Evolutionary conservation across 306 rosid species (phyloP).

Genomic region (Rubus idaeus): DNA sequence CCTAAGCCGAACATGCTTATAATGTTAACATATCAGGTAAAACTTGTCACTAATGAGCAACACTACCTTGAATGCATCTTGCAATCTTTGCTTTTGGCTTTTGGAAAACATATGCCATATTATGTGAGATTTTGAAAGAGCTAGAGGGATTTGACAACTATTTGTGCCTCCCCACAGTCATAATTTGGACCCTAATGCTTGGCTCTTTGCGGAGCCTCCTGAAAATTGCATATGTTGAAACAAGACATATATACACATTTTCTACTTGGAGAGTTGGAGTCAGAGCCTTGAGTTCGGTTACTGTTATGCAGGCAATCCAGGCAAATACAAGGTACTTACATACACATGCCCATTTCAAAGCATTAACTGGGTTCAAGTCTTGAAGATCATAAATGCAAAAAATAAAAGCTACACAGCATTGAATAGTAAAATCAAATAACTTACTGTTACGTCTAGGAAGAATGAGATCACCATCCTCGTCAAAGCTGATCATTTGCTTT

Average conservation of each 20-base stretch:
- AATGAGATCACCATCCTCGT: conserved; percentile 80
- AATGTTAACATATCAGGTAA: not conserved
- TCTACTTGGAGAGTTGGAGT: too few species aligned
- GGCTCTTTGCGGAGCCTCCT: not conserved
- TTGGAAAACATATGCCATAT: not conserved
- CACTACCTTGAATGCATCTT: not conserved
- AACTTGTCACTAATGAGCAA: not conserved
- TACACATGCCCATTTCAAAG: too few species aligned
- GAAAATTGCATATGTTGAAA: too few species aligned
- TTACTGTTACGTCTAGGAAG: conserved; percentile 62
- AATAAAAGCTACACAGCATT: not conserved
- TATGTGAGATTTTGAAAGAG: not conserved
- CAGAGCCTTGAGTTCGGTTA: too few species aligned
- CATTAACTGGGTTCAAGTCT: not conserved
- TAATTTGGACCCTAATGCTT: not conserved
- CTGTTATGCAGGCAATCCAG: too few species aligned
- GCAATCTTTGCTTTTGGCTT: not conserved
- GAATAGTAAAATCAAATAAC: too few species aligned
- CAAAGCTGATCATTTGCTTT: conserved; percentile 36
- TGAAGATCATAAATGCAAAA: not conserved
- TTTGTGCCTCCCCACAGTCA: not conserved
- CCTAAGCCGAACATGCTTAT: not conserved
- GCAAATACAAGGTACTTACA: too few species aligned
- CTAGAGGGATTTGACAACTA: not conserved
- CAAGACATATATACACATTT: too few species aligned